Base-by-base conservation (phyloP, 2,329 filamentous ascomycete species). In the Pestalotiopsis sp. region DNA sequence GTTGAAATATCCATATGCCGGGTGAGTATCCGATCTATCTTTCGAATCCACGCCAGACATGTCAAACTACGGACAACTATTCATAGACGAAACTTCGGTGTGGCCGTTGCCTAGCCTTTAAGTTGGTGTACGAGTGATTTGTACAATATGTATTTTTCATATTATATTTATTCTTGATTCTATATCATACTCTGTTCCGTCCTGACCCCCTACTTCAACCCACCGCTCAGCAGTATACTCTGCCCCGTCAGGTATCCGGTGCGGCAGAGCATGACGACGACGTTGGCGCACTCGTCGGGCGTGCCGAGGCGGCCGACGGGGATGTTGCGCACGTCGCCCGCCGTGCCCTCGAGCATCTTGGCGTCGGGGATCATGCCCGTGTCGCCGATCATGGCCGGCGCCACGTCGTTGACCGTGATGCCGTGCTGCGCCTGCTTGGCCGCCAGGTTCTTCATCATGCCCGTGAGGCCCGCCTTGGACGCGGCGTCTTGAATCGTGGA, bases 371-470 rank as follows among this genome's bases (percentile, higher is more conserved):
- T 88, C 88, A 91, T 88, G 1, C 87, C 87, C 2, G 87, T 90
- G 25, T 87, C 85, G 4, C 88, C 89, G 71, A 92, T 91, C 88
- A 92, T 91, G 2, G 89, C 90, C 0, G 90, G 90, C 3, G 89
- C 88, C n/a, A 92, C 87, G 71, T 91, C 89, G 69, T 92, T 91
- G 68, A 91, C 88, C 14, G 89, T 90, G 72, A 92, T 89, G 40
- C 89, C 89, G 72, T 83, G 84, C 67, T 85, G 83, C 2, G 88
- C 89, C 25, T 91, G 83, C 60, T 87, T 87, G 0, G 82, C 84
- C 0, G 89, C 84, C 38, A 92, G 81, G 71, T 91, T 91, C 75
- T 85, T 88, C 86, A 91, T 90, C 86, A 91, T 88, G 2, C 87
- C 87, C 4, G 86, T 87, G 70, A 92, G 76, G 2, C 89, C 90